Base-by-base conservation (phyloP, 352 stramenopile species). In the Pythium brassicae region DNA sequence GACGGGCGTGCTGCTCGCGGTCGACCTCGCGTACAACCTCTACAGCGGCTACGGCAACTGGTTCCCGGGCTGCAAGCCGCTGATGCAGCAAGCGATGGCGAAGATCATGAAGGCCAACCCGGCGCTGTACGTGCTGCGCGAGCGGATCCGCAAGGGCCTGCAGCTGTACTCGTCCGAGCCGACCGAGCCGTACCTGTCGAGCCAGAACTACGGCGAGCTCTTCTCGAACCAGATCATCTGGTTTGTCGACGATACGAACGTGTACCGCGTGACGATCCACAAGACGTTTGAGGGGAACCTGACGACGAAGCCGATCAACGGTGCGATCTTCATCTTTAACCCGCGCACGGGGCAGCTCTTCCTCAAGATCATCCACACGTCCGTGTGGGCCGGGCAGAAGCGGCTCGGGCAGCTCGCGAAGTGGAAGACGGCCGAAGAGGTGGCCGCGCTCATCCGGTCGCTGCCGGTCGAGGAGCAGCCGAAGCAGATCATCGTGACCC, bases 21-120 rank as follows among this genome's bases (percentile, higher is more conserved):
- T 99, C 46, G 98, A 99, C 72, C 78, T 99, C 34, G 97, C 97
- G 25, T 99, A 99, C 83, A 99, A 99, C 60, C 69, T 99, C 50
- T 99, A 99, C 84, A 98, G 90, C 62, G 98, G 97, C 14, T 99
- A 99, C 69, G 98, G 98, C 39, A 99, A 99, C 69, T 99, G 97
- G 84, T 99, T 99, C 78, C 96, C 97, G 34, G 97, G 97, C 29
- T 97, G 92, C 57, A 99, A 99, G 72, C 96, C 97, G 8, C 78
- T 99, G 10, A 89, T 99, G 72, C 97, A 99, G 70, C 97, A 99
- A 86, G 97, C 97, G 9, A 99, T 99, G 97, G 97, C 97, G 35
- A 99, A 99, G 82, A 99, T 99, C 68, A 99, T 99, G 83, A 99
- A 99, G 80, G 97, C 97, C 3, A 99, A 99, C 72, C 98, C 98